phyloP scores from a whole-genome alignment of 2,329 filamentous ascomycete genomes.

The Colletotrichum sp. region DNA sequence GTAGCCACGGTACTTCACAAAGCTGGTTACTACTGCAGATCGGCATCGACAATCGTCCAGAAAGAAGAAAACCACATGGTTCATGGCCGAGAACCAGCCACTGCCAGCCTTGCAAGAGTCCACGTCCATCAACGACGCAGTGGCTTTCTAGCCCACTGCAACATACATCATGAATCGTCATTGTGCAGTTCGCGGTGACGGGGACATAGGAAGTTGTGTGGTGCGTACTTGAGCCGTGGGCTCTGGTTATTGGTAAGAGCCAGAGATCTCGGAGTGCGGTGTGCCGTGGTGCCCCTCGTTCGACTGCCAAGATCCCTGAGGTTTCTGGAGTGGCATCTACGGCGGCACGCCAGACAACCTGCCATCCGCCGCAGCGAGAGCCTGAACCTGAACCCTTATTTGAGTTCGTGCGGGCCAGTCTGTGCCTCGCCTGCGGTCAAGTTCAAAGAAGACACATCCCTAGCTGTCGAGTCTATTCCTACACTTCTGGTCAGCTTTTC shows the following conservation, averaged over 20 bases:
- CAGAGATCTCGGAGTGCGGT: not conserved
- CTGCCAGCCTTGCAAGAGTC: not conserved
- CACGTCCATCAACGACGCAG: not conserved
- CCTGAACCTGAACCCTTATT: not conserved
- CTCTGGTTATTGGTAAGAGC: not conserved
- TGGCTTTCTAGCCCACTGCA: not conserved
- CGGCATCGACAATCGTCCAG: not conserved
- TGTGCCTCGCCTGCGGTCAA: not conserved
- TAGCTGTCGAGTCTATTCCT: not conserved
- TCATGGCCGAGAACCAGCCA: not conserved
- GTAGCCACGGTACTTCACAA: not conserved
- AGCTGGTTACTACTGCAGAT: not conserved
- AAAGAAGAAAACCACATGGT: not conserved
- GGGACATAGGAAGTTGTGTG: not conserved
- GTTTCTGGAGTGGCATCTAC: not conserved
- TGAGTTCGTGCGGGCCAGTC: not conserved
- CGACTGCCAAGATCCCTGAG: not conserved
- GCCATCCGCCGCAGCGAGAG: not conserved
- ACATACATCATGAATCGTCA: constrained; percentile 10
- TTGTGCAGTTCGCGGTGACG: not conserved
- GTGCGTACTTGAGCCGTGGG: not conserved
- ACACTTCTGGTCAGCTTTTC: not conserved
- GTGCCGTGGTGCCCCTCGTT: not conserved
- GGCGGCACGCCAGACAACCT: not conserved
- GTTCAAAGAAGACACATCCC: not conserved